Conservation (phyloP, 106 monocot genomes). For the Acorus calamus region DNA sequence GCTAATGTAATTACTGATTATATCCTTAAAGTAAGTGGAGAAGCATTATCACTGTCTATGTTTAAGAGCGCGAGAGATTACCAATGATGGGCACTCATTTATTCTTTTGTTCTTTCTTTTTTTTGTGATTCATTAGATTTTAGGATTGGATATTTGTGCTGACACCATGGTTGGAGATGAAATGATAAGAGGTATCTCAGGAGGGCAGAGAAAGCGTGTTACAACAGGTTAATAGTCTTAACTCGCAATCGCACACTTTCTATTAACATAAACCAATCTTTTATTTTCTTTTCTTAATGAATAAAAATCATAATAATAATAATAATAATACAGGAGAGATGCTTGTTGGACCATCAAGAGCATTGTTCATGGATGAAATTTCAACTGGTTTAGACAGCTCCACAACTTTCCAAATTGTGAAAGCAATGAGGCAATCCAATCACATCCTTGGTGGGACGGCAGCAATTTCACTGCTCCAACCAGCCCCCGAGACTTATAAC, state of each 20-base stretch:
- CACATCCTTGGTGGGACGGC: conserved; percentile 12
- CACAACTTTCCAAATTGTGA: conserved; percentile 37
- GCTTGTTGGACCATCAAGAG: conserved; percentile 22
- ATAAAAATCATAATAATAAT: too few species aligned
- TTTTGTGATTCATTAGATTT: conserved; percentile 13
- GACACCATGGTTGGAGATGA: conserved; percentile 54
- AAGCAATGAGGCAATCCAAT: conserved; percentile 9
- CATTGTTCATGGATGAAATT: conserved; percentile 39
- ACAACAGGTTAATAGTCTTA: conserved; percentile 28
- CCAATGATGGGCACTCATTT: too few species aligned
- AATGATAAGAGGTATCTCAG: conserved; percentile 46
- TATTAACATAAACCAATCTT: neutral
- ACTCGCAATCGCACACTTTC: too few species aligned
- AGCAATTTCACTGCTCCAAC: conserved; percentile 16
- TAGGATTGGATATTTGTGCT: conserved; percentile 45
- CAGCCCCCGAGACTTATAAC: conserved; percentile 57
- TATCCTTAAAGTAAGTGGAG: too few species aligned
- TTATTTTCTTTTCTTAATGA: too few species aligned
- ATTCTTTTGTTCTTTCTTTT: too few species aligned
- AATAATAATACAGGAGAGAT: conserved; percentile 23
- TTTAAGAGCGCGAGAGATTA: too few species aligned
- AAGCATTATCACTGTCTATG: too few species aligned
- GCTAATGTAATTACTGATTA: too few species aligned
- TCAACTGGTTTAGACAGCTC: conserved; percentile 45
- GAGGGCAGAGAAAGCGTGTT: conserved; percentile 52